Percentiles rank a stretch among this genome's conserved stretches.
Conservation (phyloP, 768 basidiomycete species). For the Pleurotus eryngii region DNA sequence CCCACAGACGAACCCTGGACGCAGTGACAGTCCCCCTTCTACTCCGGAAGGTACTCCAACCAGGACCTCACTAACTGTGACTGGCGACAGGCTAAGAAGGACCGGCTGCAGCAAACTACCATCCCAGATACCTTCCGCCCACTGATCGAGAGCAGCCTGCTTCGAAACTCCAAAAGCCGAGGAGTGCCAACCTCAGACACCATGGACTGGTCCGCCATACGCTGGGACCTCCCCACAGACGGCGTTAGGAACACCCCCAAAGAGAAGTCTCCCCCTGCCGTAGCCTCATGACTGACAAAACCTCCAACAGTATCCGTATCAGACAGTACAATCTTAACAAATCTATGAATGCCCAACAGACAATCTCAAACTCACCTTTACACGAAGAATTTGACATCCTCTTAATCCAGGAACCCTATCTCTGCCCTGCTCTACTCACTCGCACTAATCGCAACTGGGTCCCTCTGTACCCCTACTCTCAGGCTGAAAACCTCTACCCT, state of each 20-base stretch:
- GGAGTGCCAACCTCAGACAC: no score
- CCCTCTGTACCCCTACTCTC: not conserved
- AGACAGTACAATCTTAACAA: constrained; percentile 25
- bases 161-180: no score
- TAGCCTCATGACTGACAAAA: not conserved
- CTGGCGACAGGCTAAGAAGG: no score
- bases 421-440: constrained; percentile 12
- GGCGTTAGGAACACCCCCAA: no score
- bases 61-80: no score
- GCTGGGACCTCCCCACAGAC: no score
- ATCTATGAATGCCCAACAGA: constrained; percentile 12
- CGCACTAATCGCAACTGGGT: not conserved
- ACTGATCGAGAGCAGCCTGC: no score
- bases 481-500: not conserved
- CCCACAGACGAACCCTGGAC: not conserved
- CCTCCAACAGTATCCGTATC: not conserved
- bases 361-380: constrained; percentile 7
- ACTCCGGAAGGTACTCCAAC: no score
- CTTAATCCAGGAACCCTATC: constrained; percentile 28
- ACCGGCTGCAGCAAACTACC: no score
- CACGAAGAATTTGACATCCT: constrained; percentile 19
- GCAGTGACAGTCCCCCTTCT: not conserved
- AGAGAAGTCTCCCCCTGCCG: no score
- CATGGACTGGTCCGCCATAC: no score
- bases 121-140: no score